Evolutionary conservation across 768 basidiomycete genomes (phyloP).

Genomic region (Pholiota conissans): DNA sequence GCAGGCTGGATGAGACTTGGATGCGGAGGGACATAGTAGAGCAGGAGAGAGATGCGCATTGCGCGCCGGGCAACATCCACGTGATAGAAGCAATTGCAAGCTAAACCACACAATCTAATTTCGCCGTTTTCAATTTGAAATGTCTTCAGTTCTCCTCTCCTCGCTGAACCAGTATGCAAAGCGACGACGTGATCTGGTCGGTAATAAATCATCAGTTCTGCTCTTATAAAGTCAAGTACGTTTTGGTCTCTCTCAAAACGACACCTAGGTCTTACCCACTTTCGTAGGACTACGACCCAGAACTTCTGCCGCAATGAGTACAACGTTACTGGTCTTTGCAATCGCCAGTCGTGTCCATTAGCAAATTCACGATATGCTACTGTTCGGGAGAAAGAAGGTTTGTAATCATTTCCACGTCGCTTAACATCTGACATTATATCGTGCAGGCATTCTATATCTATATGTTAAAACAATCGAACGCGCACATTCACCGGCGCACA

Average conservation of each 20-base stretch:
- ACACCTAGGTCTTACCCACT: conserved; percentile 12
- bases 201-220: conserved; percentile 95
- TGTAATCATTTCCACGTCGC: conserved; percentile 10
- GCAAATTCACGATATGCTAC: conserved; percentile 98
- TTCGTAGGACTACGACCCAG: conserved; percentile 82
- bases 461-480: conserved; percentile 98
- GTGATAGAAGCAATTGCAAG: conserved; percentile 13
- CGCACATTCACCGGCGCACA: conserved; percentile 91
- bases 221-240: conserved; percentile 99
- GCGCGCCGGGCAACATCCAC: not conserved
- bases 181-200: conserved; percentile 99
- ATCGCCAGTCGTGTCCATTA: conserved; percentile 93
- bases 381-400: conserved; percentile 95
- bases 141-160: not conserved
- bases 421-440: too few species aligned
- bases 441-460: conserved; percentile 79
- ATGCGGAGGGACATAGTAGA: conserved; percentile 11
- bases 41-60: not conserved
- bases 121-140: conserved; percentile 3
- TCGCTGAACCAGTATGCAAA: conserved; percentile 57
- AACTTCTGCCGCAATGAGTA: conserved; percentile 99
- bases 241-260: conserved; percentile 10
- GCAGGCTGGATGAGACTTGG: conserved; percentile 2
- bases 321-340: conserved; percentile 96
- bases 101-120: conserved; percentile 18